Percentiles rank a stretch among this genome's conserved stretches.
Evolutionary conservation across 768 basidiomycete genomes (phyloP).

Genomic region (Wakefieldia striispora): DNA sequence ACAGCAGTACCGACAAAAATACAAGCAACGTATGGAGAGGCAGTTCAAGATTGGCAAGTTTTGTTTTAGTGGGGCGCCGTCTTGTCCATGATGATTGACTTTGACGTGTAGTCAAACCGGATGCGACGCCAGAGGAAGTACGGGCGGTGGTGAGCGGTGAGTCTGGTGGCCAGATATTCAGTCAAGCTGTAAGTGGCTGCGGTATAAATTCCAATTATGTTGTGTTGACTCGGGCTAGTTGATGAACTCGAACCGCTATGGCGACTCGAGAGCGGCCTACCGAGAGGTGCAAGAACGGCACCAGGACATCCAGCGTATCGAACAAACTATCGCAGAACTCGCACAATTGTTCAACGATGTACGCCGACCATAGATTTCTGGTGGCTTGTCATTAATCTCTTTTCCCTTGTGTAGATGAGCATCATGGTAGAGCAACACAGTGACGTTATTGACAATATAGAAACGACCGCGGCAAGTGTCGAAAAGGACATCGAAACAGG

Average conservation of each 20-base stretch:
- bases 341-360: slow-evolving; percentile 97
- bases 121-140: slow-evolving; percentile 88
- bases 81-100: slow-evolving; percentile 1
- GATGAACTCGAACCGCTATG: slow-evolving; percentile 88
- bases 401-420: slow-evolving; percentile 64
- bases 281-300: slow-evolving; percentile 97
- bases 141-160: slow-evolving; percentile 84
- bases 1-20: slow-evolving; percentile 71
- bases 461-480: slow-evolving; percentile 69
- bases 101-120: slow-evolving; percentile 72
- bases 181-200: slow-evolving; percentile 62
- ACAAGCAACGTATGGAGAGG: slow-evolving; percentile 79
- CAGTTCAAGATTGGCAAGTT: slow-evolving; percentile 81
- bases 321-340: slow-evolving; percentile 87
- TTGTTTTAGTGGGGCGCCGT: background rate
- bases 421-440: slow-evolving; percentile 94
- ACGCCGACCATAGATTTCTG: slow-evolving; percentile 22
- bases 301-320: slow-evolving; percentile 94
- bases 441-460: slow-evolving; percentile 80
- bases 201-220: background rate
- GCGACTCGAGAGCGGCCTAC: slow-evolving; percentile 86
- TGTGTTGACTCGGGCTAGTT: slow-evolving; percentile 46
- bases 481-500: slow-evolving; percentile 85
- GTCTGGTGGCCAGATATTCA: slow-evolving; percentile 82
- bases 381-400: slow-evolving; percentile 1